A percentile compares a stretch with the other conserved stretches of the same genome.
Evolutionary conservation across 441 rosid genomes (phyloP).

Genomic region (Populus hybrid): DNA sequence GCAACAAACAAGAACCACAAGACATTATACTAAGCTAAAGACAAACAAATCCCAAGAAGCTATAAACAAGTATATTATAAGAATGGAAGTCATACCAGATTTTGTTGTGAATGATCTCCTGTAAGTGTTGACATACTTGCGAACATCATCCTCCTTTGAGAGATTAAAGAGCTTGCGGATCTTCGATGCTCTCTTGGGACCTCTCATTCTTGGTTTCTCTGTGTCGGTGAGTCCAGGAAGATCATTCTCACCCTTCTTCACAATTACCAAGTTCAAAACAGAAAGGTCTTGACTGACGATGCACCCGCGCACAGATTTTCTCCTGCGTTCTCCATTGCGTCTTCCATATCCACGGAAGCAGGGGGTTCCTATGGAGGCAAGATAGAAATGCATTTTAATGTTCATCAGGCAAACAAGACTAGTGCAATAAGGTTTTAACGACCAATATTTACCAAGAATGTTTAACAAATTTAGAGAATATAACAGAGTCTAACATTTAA

Average conservation of each 20-base stretch:
- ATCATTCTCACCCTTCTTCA: no score
- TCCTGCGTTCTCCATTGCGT: no score
- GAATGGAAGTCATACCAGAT: conserved; percentile 23
- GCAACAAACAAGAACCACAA: conserved; percentile 7
- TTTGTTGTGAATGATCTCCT: conserved; percentile 43
- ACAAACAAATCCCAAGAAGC: neutral
- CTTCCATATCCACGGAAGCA: conserved; percentile 24
- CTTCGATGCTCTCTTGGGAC: conserved; percentile 38
- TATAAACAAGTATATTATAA: neutral
- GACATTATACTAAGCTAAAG: neutral
- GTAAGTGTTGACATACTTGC: conserved; percentile 49
- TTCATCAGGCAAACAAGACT: neutral
- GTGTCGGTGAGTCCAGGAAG: no score
- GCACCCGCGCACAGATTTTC: no score
- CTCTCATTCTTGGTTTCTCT: no score
- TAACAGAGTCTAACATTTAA: neutral
- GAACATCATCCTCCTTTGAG: conserved; percentile 50
- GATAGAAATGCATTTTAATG: neutral
- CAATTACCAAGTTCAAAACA: no score
- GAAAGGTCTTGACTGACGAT: no score
- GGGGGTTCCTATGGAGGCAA: conserved; percentile 36
- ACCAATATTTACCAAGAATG: neutral
- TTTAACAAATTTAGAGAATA: no score
- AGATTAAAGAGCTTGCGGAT: conserved; percentile 53
- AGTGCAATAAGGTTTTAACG: neutral